These are phyloP conservation scores for Jatropha podagrica DNA, from an alignment of 441 rosid genomes.

Conservation along the genomic window DNA sequence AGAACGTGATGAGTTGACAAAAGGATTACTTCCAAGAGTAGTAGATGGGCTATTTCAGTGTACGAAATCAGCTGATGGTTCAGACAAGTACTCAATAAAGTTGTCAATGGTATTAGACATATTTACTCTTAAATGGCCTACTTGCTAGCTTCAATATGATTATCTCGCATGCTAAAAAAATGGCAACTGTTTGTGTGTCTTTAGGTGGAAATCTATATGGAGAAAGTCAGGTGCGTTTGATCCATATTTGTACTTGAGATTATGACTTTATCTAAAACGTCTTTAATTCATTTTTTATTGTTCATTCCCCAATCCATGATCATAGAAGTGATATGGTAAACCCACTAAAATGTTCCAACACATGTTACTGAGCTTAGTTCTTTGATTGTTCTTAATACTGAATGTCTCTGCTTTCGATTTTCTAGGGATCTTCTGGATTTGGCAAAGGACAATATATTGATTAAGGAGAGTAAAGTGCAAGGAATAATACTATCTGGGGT, in stretches of 20 bases:
- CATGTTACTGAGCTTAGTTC: not conserved
- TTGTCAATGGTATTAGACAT: constrained; percentile 53
- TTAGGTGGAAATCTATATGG: constrained; percentile 94
- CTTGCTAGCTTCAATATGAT: constrained; percentile 2
- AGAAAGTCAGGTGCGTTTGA: constrained; percentile 67
- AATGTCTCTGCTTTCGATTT: constrained; percentile 19
- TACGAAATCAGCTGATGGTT: constrained; percentile 38
- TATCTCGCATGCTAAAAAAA: constrained; percentile 9
- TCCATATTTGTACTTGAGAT: not conserved
- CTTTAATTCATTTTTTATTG: not conserved
- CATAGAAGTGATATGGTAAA: not conserved
- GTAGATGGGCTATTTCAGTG: constrained; percentile 59
- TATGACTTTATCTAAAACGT: constrained; percentile 3
- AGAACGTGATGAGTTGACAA: constrained; percentile 51
- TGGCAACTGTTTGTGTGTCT: constrained; percentile 17
- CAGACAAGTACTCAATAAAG: constrained; percentile 45
- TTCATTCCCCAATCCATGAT: constrained; percentile 5
- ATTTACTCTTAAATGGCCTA: constrained; percentile 3
- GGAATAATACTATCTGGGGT: constrained; percentile 69
- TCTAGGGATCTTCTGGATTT: constrained; percentile 79
- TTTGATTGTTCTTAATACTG: not conserved
- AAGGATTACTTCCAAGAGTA: constrained; percentile 71
- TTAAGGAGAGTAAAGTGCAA: constrained; percentile 71
- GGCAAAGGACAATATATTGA: constrained; percentile 75
- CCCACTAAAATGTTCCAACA: not conserved